Evolutionary conservation across 345 rosid species (phyloP).

Genomic region (Microthlaspi erraticum): DNA sequence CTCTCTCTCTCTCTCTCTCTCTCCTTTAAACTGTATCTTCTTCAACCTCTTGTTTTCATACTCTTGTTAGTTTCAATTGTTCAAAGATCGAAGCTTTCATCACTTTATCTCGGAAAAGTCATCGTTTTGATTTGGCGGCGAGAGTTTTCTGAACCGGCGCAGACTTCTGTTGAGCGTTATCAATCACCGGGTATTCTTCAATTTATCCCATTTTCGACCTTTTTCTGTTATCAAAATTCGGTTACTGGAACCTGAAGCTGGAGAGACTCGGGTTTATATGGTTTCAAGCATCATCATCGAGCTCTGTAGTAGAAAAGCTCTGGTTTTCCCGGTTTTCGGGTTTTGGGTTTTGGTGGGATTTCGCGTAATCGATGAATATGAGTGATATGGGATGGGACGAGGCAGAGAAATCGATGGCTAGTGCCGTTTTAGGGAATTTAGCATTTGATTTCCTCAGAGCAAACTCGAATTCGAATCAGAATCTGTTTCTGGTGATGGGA

Average conservation of each 20-base stretch:
- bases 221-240: not conserved
- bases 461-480: constrained; percentile 71
- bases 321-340: constrained; percentile 18
- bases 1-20: constrained; percentile 19
- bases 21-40: constrained; percentile 27
- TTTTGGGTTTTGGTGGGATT: constrained; percentile 5
- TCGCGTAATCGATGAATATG: constrained; percentile 49
- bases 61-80: not conserved
- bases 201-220: not conserved
- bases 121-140: constrained; percentile 10
- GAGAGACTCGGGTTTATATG: constrained; percentile 31
- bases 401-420: constrained; percentile 71
- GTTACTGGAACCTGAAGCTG: constrained; percentile 11
- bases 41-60: constrained; percentile 27
- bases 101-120: not conserved
- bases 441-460: constrained; percentile 79
- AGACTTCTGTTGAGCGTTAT: constrained; percentile 7
- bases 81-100: constrained; percentile 13
- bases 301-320: constrained; percentile 22
- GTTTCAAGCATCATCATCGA: constrained; percentile 36
- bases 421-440: constrained; percentile 73
- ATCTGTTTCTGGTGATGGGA: constrained; percentile 58
- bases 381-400: constrained; percentile 72
- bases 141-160: constrained; percentile 1
- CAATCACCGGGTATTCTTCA: constrained; percentile 10